Evolutionary conservation across 306 rosid genomes (phyloP).

Genomic region (Fragaria iinumae): DNA sequence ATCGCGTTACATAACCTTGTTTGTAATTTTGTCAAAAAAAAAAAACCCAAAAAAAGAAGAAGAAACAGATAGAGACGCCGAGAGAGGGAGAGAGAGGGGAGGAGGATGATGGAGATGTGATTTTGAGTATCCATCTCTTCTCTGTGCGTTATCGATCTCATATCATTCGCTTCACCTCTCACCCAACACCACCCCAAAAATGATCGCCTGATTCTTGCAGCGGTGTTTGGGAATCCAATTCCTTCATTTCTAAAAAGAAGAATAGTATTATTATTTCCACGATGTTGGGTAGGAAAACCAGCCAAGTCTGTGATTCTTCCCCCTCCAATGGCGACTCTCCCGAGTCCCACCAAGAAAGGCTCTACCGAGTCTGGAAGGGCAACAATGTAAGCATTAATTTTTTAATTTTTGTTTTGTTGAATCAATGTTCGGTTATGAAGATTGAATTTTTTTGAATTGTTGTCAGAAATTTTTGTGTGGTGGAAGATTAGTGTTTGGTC

Average conservation of each 20-base stretch:
- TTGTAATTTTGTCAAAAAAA: background rate
- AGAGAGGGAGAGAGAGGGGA: background rate
- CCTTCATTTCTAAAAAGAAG: background rate
- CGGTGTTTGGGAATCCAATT: background rate
- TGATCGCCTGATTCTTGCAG: background rate
- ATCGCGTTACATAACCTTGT: background rate
- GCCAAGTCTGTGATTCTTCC: conserved; percentile 30
- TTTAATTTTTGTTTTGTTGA: background rate
- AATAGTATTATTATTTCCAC: background rate
- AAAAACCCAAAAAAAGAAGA: background rate
- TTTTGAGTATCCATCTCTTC: background rate
- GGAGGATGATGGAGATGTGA: background rate
- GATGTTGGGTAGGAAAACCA: conserved; percentile 18
- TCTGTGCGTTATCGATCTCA: background rate
- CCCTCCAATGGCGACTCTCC: conserved; percentile 35
- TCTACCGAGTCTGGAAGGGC: conserved; percentile 75
- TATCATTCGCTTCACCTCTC: background rate
- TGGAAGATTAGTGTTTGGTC: conserved; percentile 84
- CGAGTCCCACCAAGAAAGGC: conserved; percentile 32
- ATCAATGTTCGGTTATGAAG: background rate
- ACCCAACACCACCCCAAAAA: background rate
- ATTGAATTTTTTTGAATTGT: background rate
- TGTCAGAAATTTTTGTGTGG: conserved; percentile 82
- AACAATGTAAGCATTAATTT: conserved; percentile 46
- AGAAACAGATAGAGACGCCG: background rate